phyloP scores from a whole-genome alignment of 495 filamentous ascomycete species.

The Penicillium goetzii region DNA sequence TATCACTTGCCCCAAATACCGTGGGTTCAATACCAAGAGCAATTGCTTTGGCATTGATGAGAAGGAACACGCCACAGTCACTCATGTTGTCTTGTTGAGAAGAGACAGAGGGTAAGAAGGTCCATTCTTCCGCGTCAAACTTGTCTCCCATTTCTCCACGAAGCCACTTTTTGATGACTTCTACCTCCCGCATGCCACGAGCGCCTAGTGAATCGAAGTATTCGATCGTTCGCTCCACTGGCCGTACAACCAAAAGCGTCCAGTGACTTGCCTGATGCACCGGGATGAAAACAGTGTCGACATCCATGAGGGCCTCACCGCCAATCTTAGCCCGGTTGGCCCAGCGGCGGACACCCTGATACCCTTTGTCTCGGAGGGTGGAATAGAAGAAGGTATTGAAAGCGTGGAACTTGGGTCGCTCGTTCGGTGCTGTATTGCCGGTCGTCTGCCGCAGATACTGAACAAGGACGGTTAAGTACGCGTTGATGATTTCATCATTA shows the following conservation, averaged over 20 bases:
- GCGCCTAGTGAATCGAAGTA: constrained; percentile 75
- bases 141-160: constrained; percentile 56
- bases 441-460: constrained; percentile 59
- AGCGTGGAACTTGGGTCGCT: constrained; percentile 66
- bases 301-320: constrained; percentile 55
- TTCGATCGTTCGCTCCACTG: constrained; percentile 62
- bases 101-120: constrained; percentile 43
- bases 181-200: constrained; percentile 35
- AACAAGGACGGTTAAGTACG: constrained; percentile 63
- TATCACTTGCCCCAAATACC: constrained; percentile 59
- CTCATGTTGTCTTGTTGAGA: constrained; percentile 69
- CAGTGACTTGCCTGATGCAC: constrained; percentile 54
- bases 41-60: constrained; percentile 73
- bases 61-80: constrained; percentile 83
- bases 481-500: constrained; percentile 82
- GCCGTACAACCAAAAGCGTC: constrained; percentile 74
- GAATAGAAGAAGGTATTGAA: constrained; percentile 75
- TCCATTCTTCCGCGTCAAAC: constrained; percentile 68
- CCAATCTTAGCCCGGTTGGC: constrained; percentile 59
- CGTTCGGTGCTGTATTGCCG: constrained; percentile 46
- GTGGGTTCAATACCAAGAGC: constrained; percentile 65
- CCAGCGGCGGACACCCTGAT: constrained; percentile 54
- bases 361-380: constrained; percentile 58
- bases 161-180: constrained; percentile 58
- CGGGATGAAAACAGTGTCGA: constrained; percentile 66